phyloP scores from a whole-genome alignment of 2,329 filamentous ascomycete genomes.

The Pseudonectria buxi region DNA sequence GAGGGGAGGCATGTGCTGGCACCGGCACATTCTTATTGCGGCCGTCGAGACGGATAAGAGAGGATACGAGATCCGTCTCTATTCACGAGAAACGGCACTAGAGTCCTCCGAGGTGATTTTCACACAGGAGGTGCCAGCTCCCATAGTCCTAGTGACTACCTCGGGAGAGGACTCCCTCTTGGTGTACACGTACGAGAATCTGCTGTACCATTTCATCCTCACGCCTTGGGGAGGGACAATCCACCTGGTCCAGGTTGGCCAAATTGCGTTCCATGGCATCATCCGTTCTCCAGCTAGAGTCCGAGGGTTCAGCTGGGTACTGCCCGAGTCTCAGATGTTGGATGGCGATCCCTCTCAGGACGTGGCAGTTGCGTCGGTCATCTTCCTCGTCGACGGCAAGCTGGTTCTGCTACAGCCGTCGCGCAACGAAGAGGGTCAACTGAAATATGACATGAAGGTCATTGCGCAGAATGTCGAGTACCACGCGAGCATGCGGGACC shows the following conservation, averaged over 20 bases:
- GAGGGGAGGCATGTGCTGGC: conserved; percentile 96
- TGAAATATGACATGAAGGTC: conserved; percentile 98
- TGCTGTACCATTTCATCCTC: conserved; percentile 92
- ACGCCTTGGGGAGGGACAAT: conserved; percentile 62
- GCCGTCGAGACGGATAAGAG: conserved; percentile 75
- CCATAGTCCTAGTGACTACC: conserved; percentile 82
- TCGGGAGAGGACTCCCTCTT: conserved; percentile 91
- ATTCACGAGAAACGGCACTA: conserved; percentile 77
- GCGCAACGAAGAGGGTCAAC: conserved; percentile 68
- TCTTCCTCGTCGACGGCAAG: conserved; percentile 97
- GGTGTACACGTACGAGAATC: conserved; percentile 95
- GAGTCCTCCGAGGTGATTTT: conserved; percentile 68
- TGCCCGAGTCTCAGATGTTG: conserved; percentile 81
- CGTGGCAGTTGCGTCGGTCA: conserved; percentile 83
- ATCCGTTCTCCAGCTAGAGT: conserved; percentile 89
- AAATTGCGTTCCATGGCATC: conserved; percentile 95
- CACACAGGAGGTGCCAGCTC: conserved; percentile 69
- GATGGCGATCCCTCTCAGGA: conserved; percentile 95
- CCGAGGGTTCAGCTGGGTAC: conserved; percentile 87
- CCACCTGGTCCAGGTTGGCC: conserved; percentile 84
- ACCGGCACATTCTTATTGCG: conserved; percentile 88
- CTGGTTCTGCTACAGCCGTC: conserved; percentile 87
- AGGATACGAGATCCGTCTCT: conserved; percentile 82
- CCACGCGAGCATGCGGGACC: conserved; percentile 86
- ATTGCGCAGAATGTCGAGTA: conserved; percentile 96